Conservation (phyloP, 106 monocot genomes). For the Hemerocallis citrina region DNA sequence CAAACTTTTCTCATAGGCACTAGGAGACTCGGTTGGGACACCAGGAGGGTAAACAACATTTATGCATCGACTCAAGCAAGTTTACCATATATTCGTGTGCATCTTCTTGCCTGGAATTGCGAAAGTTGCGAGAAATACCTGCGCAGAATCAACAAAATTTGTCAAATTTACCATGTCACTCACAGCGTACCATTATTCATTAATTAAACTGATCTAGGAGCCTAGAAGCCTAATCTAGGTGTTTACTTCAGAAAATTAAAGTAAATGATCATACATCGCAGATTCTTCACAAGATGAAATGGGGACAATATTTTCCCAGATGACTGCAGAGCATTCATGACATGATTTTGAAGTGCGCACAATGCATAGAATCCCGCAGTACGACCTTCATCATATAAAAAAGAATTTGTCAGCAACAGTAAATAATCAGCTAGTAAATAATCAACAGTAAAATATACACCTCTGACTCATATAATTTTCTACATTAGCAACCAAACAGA, state of each 20-base stretch:
- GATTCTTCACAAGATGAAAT: constrained; percentile 74
- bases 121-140: constrained; percentile 93
- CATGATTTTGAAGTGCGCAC: constrained; percentile 97
- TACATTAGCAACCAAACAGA: not conserved
- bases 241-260: not conserved
- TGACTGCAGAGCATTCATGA: constrained; percentile 79
- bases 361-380: constrained; percentile 92
- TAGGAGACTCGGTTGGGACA: constrained; percentile 70
- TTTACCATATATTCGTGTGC: constrained; percentile 99
- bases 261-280: constrained; percentile 62
- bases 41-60: constrained; percentile 95
- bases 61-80: constrained; percentile 96
- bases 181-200: not conserved
- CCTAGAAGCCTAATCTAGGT: not conserved
- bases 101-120: constrained; percentile 89
- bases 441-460: too few relatives aligned
- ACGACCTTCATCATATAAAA: constrained; percentile 51
- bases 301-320: constrained; percentile 87
- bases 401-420: not conserved
- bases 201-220: not conserved
- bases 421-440: too few relatives aligned
- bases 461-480: too few relatives aligned
- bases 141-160: constrained; percentile 14
- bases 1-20: constrained; percentile 95
- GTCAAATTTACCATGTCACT: not conserved